phyloP scores from a whole-genome alignment of 2,329 filamentous ascomycete genomes.

The Madurella mycetomatis region DNA sequence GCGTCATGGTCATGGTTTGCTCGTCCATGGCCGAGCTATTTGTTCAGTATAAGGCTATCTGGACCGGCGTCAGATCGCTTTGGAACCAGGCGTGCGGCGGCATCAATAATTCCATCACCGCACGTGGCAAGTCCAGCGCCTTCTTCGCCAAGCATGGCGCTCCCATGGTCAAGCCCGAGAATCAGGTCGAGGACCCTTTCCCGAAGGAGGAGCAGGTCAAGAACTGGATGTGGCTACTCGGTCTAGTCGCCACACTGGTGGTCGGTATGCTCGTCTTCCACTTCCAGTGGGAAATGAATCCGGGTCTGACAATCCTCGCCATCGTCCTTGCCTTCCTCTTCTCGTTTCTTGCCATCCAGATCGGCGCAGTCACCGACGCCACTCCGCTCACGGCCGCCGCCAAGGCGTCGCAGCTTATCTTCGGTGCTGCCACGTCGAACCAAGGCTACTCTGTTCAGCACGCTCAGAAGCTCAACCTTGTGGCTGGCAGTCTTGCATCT shows the following conservation, averaged over 20 bases:
- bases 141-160: slow-evolving; percentile 41
- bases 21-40: slow-evolving; percentile 37
- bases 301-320: slow-evolving; percentile 53
- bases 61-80: slow-evolving; percentile 40
- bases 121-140: slow-evolving; percentile 38
- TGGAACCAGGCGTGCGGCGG: slow-evolving; percentile 42
- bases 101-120: slow-evolving; percentile 37
- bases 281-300: slow-evolving; percentile 52
- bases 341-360: slow-evolving; percentile 58
- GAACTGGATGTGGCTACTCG: slow-evolving; percentile 49
- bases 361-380: slow-evolving; percentile 55
- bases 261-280: slow-evolving; percentile 48
- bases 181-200: slow-evolving; percentile 47
- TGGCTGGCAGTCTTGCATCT: slow-evolving; percentile 55
- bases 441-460: slow-evolving; percentile 44
- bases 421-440: slow-evolving; percentile 58
- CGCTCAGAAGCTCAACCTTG: slow-evolving; percentile 61
- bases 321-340: slow-evolving; percentile 57
- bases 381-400: slow-evolving; percentile 62
- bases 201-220: slow-evolving; percentile 43
- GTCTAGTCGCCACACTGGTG: slow-evolving; percentile 46
- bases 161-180: slow-evolving; percentile 26
- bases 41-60: slow-evolving; percentile 38
- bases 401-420: slow-evolving; percentile 65
- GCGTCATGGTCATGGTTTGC: slow-evolving; percentile 40